Evolutionary conservation across 169 alveolate species (phyloP).

Genomic region (Besnoitia besnoiti): DNA sequence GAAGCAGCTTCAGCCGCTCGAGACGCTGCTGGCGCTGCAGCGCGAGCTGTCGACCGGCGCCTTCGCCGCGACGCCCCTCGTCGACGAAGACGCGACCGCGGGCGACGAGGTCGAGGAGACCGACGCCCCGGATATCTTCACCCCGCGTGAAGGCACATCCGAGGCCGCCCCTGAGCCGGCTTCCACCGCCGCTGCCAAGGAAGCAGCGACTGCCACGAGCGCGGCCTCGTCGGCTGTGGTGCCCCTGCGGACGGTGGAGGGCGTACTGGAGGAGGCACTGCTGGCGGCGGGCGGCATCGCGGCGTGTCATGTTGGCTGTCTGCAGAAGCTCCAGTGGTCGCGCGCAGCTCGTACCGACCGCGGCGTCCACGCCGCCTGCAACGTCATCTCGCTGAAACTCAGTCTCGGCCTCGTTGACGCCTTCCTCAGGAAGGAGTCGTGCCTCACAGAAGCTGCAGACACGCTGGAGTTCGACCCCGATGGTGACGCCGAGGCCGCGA

Average conservation of each 20-base stretch:
- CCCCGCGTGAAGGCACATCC: no score
- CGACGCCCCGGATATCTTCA: no score
- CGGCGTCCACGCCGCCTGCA: slow-evolving; percentile 88
- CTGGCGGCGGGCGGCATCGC: slow-evolving; percentile 76
- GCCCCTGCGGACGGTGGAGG: slow-evolving; percentile 76
- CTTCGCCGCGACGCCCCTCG: not conserved
- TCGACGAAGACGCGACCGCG: not conserved
- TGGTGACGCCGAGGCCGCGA: not conserved
- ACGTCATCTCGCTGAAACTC: slow-evolving; percentile 76
- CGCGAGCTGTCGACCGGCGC: not conserved
- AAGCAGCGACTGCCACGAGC: not conserved
- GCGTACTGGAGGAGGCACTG: slow-evolving; percentile 76
- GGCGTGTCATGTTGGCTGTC: slow-evolving; percentile 52
- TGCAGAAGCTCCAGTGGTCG: slow-evolving; percentile 77
- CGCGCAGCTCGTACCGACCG: slow-evolving; percentile 89
- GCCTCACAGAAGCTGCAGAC: no score
- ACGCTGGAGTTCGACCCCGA: not conserved
- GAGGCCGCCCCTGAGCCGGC: no score
- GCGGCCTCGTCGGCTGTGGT: not conserved
- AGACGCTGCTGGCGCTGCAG: not conserved
- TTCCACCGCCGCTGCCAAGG: not conserved
- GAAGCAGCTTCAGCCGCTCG: slow-evolving; percentile 4
- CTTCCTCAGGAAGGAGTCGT: not conserved
- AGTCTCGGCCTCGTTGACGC: slow-evolving; percentile 7
- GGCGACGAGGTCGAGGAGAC: not conserved